Evolutionary conservation across 495 filamentous ascomycete genomes (phyloP).

Genomic region (Melanomma pulvis-pyrius): DNA sequence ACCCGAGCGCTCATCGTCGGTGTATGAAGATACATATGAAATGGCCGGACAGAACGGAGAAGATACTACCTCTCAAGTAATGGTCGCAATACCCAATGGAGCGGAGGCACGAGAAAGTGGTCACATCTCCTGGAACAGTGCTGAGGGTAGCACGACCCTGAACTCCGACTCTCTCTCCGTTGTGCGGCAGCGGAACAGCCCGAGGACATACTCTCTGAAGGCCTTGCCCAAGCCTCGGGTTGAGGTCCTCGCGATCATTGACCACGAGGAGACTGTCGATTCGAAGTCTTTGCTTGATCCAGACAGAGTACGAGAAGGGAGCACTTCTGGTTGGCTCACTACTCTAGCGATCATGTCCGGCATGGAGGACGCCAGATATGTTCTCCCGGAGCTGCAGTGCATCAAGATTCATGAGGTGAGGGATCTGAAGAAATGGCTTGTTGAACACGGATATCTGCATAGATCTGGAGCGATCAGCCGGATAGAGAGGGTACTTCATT

Average conservation of each 20-base stretch:
- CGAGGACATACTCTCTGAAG: neutral
- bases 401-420: slow-evolving; percentile 26
- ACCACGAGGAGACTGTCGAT: neutral
- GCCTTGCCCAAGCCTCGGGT: neutral
- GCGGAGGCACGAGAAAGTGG: neutral
- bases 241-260: neutral
- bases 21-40: neutral
- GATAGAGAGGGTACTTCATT: slow-evolving; percentile 23
- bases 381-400: slow-evolving; percentile 1
- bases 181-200: neutral
- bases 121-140: neutral
- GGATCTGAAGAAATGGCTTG: slow-evolving; percentile 17
- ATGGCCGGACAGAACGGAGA: neutral
- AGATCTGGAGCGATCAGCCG: neutral
- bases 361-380: neutral
- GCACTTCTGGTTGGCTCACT: neutral
- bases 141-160: neutral
- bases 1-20: neutral
- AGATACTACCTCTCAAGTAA: neutral
- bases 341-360: slow-evolving; percentile 15
- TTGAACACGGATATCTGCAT: slow-evolving; percentile 1
- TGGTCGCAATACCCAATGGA: neutral
- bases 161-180: neutral
- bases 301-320: slow-evolving; percentile 13
- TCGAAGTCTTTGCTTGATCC: slow-evolving; percentile 1